Evolutionary conservation across 2,329 filamentous ascomycete genomes (phyloP).

Genomic region (Chaetomiaceae sp.): DNA sequence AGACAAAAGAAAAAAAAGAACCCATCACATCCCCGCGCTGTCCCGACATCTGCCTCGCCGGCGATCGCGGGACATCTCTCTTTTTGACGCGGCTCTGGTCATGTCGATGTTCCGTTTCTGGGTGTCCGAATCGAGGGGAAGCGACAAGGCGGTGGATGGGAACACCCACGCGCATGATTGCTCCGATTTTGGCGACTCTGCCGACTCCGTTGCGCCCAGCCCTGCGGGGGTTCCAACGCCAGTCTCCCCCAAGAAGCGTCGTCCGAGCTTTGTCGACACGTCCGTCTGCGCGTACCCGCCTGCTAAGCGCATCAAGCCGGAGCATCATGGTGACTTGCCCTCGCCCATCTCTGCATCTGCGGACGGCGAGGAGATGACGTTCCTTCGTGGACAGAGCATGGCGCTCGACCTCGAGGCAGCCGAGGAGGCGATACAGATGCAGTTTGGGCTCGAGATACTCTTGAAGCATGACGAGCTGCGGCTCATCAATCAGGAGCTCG

Average conservation of each 20-base stretch:
- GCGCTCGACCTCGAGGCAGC: constrained; percentile 46
- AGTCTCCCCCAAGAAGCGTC: constrained; percentile 36
- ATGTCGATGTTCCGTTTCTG: constrained; percentile 55
- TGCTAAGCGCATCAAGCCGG: constrained; percentile 41
- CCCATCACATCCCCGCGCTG: neutral
- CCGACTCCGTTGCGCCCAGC: constrained; percentile 27
- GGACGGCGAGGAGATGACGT: constrained; percentile 17
- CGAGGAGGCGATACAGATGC: constrained; percentile 71
- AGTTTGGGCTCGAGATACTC: constrained; percentile 87
- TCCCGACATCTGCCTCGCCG: constrained; percentile 4
- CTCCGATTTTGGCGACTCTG: constrained; percentile 18
- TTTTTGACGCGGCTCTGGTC: constrained; percentile 6
- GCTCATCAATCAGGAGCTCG: constrained; percentile 91
- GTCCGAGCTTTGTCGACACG: constrained; percentile 32
- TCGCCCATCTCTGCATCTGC: constrained; percentile 25
- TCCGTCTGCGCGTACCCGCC: constrained; percentile 28
- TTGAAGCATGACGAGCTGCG: constrained; percentile 92
- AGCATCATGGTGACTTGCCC: constrained; percentile 30
- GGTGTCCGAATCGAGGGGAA: constrained; percentile 53
- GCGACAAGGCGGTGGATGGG: constrained; percentile 43
- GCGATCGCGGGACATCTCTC: constrained; percentile 9
- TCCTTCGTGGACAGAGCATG: constrained; percentile 13
- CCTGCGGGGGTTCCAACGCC: constrained; percentile 19
- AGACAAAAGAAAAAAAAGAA: constrained; percentile 6
- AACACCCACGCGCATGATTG: constrained; percentile 36